These are phyloP conservation scores for Cornus florida DNA, from an alignment of 148 eudicot genomes.

Conservation along the genomic window DNA sequence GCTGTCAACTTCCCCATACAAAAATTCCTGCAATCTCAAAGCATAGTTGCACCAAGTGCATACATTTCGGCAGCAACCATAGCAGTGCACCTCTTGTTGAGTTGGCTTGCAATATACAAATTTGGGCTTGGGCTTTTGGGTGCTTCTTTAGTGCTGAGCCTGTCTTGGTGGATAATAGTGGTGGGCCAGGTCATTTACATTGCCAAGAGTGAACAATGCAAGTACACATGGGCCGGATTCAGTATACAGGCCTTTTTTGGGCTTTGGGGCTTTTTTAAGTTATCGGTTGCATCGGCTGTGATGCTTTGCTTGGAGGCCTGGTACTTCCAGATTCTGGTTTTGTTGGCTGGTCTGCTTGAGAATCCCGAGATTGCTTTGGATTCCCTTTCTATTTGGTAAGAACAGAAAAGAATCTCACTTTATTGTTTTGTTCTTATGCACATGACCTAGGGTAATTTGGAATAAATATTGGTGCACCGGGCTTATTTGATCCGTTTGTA, in stretches of 20 bases:
- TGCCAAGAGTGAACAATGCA: constrained; percentile 19
- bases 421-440: no score
- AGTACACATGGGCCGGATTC: constrained; percentile 27
- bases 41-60: constrained; percentile 27
- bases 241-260: constrained; percentile 14
- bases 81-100: constrained; percentile 11
- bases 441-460: no score
- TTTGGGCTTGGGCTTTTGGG: constrained; percentile 23
- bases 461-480: no score
- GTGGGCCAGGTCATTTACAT: constrained; percentile 15
- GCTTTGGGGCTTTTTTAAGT: constrained; percentile 27
- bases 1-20: constrained; percentile 24
- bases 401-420: neutral
- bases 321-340: constrained; percentile 19
- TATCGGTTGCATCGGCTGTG: constrained; percentile 26
- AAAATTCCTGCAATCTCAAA: constrained; percentile 28
- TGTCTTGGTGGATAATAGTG: constrained; percentile 31
- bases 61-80: constrained; percentile 15
- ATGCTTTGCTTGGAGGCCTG: constrained; percentile 35
- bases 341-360: constrained; percentile 22
- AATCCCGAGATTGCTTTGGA: constrained; percentile 14
- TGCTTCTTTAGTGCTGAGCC: constrained; percentile 19
- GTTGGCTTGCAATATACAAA: constrained; percentile 21
- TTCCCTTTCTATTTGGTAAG: constrained; percentile 19
- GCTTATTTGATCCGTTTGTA: no score